phyloP scores from a whole-genome alignment of 768 basidiomycete genomes.

The Rhodotorula taiwanensis region DNA sequence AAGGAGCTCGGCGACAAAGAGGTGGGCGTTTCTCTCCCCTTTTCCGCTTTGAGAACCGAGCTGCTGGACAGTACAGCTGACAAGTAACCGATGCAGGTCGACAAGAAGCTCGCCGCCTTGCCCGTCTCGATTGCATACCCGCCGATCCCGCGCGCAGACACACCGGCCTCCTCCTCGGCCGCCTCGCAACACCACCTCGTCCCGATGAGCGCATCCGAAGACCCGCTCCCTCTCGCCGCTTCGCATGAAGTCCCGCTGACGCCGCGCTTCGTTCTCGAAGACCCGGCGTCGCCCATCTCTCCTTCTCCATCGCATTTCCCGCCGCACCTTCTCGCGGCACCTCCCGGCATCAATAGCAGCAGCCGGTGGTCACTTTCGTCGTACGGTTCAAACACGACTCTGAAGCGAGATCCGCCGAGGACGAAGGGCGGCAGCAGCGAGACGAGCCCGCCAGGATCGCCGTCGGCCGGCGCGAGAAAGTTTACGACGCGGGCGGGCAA shows the following conservation, averaged over 20 bases:
- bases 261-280: slow-evolving; percentile 21
- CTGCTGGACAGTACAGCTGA: no score
- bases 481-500: slow-evolving; percentile 28
- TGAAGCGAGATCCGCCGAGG: no score
- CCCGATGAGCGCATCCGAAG: no score
- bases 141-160: slow-evolving; percentile 6
- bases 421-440: no score
- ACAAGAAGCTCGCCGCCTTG: slow-evolving; percentile 26
- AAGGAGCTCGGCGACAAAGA: slow-evolving; percentile 26
- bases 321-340: not conserved
- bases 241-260: slow-evolving; percentile 12
- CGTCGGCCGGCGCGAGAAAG: not conserved
- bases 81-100: slow-evolving; percentile 15
- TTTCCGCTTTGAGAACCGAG: no score
- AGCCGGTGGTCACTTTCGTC: slow-evolving; percentile 10
- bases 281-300: slow-evolving; percentile 19
- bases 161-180: slow-evolving; percentile 5
- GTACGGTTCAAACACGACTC: not conserved
- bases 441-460: not conserved
- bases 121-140: slow-evolving; percentile 27
- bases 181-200: not conserved
- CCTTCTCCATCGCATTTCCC: slow-evolving; percentile 10
- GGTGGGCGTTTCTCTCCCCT: slow-evolving; percentile 4
- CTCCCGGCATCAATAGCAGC: not conserved
- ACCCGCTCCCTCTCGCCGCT: not conserved